These are phyloP conservation scores for Kazachstania africana DNA, from an alignment of 805 yeast species.

Conservation along the genomic window DNA sequence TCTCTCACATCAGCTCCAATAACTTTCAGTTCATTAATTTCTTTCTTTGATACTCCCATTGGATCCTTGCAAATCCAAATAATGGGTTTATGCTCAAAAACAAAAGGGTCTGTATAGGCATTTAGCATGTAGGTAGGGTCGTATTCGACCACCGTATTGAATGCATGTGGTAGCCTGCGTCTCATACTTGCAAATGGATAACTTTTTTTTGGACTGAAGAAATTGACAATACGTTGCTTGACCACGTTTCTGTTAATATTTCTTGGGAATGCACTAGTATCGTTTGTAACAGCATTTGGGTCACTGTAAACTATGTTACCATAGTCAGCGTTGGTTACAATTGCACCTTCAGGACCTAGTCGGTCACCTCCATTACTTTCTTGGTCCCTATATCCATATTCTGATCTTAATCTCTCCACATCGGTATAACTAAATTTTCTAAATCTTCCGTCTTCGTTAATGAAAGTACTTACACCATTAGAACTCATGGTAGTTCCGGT, in stretches of 20 bases:
- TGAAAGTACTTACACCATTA: constrained; percentile 13
- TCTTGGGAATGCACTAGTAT: constrained; percentile 18
- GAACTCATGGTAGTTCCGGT: constrained; percentile 3
- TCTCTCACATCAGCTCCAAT: constrained; percentile 42
- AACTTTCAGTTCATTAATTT: constrained; percentile 44
- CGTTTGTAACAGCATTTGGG: constrained; percentile 11
- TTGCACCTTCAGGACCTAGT: constrained; percentile 6
- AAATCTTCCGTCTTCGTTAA: constrained; percentile 18
- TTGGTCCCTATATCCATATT: constrained; percentile 1
- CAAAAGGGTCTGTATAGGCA: constrained; percentile 24
- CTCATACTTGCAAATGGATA: constrained; percentile 38
- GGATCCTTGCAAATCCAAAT: constrained; percentile 65
- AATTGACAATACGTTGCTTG: constrained; percentile 20
- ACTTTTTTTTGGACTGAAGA: constrained; percentile 36
- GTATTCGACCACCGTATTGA: constrained; percentile 26
- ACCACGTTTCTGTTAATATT: constrained; percentile 10
- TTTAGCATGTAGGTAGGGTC: constrained; percentile 20
- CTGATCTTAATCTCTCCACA: constrained; percentile 7
- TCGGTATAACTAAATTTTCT: constrained; percentile 17
- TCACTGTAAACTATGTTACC: constrained; percentile 18
- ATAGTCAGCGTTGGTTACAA: constrained; percentile 14
- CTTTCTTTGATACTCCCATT: constrained; percentile 52
- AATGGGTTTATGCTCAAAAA: constrained; percentile 32
- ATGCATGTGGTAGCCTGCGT: constrained; percentile 25
- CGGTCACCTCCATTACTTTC: background rate